A percentile compares a stretch with the other conserved stretches of the same genome.
phyloP scores from a whole-genome alignment of 2,329 filamentous ascomycete genomes.

The Achaetomium macrosporum region DNA sequence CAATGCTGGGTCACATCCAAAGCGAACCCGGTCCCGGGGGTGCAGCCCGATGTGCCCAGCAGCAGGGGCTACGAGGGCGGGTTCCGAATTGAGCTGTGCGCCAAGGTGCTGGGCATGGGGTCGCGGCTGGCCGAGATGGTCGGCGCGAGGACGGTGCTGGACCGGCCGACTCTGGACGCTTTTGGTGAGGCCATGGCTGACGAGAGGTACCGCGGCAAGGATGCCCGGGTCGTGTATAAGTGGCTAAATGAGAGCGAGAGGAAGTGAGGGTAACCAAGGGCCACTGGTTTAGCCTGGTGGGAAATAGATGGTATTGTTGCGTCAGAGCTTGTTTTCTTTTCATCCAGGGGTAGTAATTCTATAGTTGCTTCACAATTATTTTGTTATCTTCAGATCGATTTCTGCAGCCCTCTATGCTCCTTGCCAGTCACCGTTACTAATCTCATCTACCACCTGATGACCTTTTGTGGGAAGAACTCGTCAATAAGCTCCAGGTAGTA shows the following conservation, averaged over 20 bases:
- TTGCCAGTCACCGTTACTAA: too few species aligned
- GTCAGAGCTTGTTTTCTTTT: neutral
- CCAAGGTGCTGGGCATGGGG: constrained; percentile 29
- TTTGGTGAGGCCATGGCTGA: constrained; percentile 28
- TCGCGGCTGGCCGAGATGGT: constrained; percentile 25
- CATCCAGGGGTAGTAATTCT: too few species aligned
- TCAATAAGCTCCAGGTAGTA: constrained; percentile 72
- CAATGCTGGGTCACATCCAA: constrained; percentile 31
- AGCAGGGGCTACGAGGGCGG: constrained; percentile 29
- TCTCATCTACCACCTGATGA: constrained; percentile 57
- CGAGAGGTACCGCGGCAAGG: constrained; percentile 28
- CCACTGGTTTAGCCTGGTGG: too few species aligned
- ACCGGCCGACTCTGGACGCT: constrained; percentile 25
- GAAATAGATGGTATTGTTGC: neutral
- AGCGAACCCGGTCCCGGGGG: constrained; percentile 30
- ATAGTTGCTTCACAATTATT: too few species aligned
- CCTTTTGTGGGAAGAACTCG: constrained; percentile 64
- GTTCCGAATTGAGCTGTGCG: constrained; percentile 30
- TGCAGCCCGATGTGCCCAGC: constrained; percentile 28
- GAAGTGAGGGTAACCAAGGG: too few species aligned
- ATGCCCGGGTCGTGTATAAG: constrained; percentile 31
- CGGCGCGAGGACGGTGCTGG: constrained; percentile 28
- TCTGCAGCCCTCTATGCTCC: neutral
- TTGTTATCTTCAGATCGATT: too few species aligned
- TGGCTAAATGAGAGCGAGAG: constrained; percentile 28